Evolutionary conservation across 768 basidiomycete genomes (phyloP), one percentile per base, ranked within the genome.

Genomic region (Panaeolus papilionaceus): DNA sequence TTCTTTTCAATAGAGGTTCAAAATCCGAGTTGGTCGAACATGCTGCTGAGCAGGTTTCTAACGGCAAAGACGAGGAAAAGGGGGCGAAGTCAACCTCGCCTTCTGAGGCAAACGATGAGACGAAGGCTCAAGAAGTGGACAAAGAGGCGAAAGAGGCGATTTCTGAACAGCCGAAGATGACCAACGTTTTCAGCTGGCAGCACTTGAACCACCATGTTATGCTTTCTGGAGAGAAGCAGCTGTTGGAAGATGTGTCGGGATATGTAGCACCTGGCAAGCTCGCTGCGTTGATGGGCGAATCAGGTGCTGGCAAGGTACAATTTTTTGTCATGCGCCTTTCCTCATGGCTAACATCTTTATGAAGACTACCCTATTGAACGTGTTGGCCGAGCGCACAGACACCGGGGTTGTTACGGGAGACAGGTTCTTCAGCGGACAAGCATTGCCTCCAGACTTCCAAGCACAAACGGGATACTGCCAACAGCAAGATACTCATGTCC

Each of bases 401-500:
- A 79, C 78, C 8, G 88, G 88, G 5, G 80, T 87, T 7, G 76
- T 89, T 8, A 74, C 71, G 3, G 88, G 88, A 0, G 83, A 86
- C 65, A 79, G 80, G 68, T 80, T 87, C 73, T 83, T 92, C 74
- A 84, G 91, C 72, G 83, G 87, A 0, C 85, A 83, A 62, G 66
- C 77, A 0, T 79, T 85, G 26, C 89, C 88, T 10, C 72, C 75
- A 0, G 86, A 91, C 70, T 92, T 90, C 71, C 84, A 85, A 70
- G 81, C 90, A 67, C 89, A 91, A 80, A 91, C 88, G 68, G 94
- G 93, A 0, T 96, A 95, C 73, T 92, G 91, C 67, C 94, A 96
- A 73, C 95, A 97, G 74, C 87, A 87, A 83, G 93, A 94, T 71
- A 91, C 89, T 0, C 95, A 96, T 78, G 83, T 91, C 20, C 85